Evolutionary conservation across 116 monocot species (phyloP), one percentile per base, ranked within the genome.

Genomic region (Thalassia testudinum): DNA sequence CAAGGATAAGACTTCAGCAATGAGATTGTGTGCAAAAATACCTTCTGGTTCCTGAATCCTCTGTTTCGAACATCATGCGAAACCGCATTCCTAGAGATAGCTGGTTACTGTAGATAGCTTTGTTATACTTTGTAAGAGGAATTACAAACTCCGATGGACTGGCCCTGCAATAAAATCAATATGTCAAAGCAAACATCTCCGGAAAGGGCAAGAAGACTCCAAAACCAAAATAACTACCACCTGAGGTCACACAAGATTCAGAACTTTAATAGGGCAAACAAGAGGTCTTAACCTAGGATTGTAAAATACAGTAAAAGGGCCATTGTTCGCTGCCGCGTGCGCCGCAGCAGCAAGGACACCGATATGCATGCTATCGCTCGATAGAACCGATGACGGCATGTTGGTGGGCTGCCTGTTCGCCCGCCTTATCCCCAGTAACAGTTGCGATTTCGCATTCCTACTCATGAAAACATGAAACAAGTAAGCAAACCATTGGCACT

Each of bases 341-440:
- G 87, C 87, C 18, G 87, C 87, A 12, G 87, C 87, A 59, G 87
- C 87, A 50, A 87, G 73, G 49, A 87, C 66, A 14, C 87, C 87
- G 24, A 87, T 87, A 47, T 87, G 82, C 81, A 87, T 87, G 64
- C 87, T 82, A 62, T 87, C 86, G 27, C 78, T 81, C 48, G 86
- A 86, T 18, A 86, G 44, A 37, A 80, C 86, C 7, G 86, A 86
- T 17, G 82, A 87, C 43, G 87, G 78, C 29, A 87, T 55, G 65
- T 75, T 76, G 45, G 77, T 72, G 19, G 75, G 81, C 65, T 87
- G 87, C 66, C 82, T 78, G 52, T 75, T 78, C 47, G 87, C 82
- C 27, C 87, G 72, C 49, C 87, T 72, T 54, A 82, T 82, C 19
- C 87, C 87, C 59, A 88, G 56, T 1, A 88, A 70, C 42, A 88